These are phyloP conservation scores for Globomyces pollinis-pini DNA, from an alignment of 192 early-diverging fungal species.

Conservation along the genomic window DNA sequence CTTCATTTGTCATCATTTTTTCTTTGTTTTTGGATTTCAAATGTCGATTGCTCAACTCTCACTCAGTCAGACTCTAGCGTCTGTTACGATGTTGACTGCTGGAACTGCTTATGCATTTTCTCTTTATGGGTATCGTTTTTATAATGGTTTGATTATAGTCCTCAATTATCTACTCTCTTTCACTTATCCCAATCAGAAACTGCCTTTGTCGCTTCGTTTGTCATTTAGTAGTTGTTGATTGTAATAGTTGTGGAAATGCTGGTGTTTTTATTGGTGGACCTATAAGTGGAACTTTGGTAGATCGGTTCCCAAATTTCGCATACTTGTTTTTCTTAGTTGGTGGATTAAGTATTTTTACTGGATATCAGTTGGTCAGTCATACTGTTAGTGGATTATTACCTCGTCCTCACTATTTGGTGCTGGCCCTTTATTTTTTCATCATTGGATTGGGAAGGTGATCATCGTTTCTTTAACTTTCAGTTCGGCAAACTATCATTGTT, in stretches of 20 bases:
- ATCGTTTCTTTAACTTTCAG: not conserved
- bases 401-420: conserved; percentile 7
- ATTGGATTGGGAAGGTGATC: conserved; percentile 8
- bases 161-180: conserved; percentile 5
- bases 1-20: no score
- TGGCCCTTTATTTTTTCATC: conserved; percentile 9
- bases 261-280: conserved; percentile 9
- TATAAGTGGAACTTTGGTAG: not conserved
- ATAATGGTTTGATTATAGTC: no score
- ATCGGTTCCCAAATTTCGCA: not conserved
- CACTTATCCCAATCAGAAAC: conserved; percentile 4
- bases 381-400: not conserved
- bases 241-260: conserved; percentile 9
- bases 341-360: conserved; percentile 1
- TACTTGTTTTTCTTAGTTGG: conserved; percentile 1
- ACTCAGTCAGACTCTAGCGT: not conserved
- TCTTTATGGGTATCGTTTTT: no score
- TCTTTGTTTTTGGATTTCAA: not conserved
- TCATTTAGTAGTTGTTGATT: no score
- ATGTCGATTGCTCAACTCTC: not conserved
- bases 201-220: conserved; percentile 13
- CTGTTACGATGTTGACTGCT: not conserved
- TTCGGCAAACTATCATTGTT: conserved; percentile 4
- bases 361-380: not conserved
- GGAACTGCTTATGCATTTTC: conserved; percentile 9